Evolutionary conservation across 2,329 filamentous ascomycete genomes (phyloP).

Genomic region (Fusarium tricinctum): DNA sequence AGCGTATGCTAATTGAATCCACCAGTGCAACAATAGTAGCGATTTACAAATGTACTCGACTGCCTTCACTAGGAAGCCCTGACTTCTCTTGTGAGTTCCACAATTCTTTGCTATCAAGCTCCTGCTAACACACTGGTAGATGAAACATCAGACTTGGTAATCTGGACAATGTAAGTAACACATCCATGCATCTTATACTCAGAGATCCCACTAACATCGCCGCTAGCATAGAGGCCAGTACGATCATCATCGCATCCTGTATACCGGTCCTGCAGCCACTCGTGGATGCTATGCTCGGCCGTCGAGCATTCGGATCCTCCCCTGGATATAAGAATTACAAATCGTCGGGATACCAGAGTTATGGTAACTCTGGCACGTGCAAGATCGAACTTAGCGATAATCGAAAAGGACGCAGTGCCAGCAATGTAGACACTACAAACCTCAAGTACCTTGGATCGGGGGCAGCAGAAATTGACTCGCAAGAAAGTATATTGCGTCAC

Average conservation of each 20-base stretch:
- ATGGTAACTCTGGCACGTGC: constrained; percentile 21
- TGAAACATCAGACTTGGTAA: constrained; percentile 58
- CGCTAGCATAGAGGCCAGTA: constrained; percentile 52
- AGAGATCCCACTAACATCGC: background rate
- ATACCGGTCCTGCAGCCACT: constrained; percentile 55
- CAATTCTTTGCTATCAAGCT: accelerated
- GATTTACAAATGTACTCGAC: constrained; percentile 55
- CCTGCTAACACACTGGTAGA: constrained; percentile 13
- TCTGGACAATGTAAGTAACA: constrained; percentile 60
- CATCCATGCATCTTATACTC: background rate
- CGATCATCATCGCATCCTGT: constrained; percentile 55
- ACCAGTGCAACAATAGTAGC: constrained; percentile 47
- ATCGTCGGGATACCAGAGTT: constrained; percentile 23
- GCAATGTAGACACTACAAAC: constrained; percentile 1
- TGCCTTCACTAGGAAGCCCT: constrained; percentile 48
- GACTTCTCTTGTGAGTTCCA: constrained; percentile 45
- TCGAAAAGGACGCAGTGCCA: background rate
- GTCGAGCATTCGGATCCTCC: constrained; percentile 35
- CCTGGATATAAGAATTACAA: constrained; percentile 32
- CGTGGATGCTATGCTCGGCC: constrained; percentile 46
- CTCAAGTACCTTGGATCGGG: constrained; percentile 20
- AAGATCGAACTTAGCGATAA: constrained; percentile 28
- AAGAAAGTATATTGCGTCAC: constrained; percentile 29
- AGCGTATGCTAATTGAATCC: accelerated
- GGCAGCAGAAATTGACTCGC: constrained; percentile 26